These are phyloP conservation scores for Pseudisothecium myosuroides DNA, from an alignment of 225 moss, liverwort and hornwort species.

Conservation along the genomic window DNA sequence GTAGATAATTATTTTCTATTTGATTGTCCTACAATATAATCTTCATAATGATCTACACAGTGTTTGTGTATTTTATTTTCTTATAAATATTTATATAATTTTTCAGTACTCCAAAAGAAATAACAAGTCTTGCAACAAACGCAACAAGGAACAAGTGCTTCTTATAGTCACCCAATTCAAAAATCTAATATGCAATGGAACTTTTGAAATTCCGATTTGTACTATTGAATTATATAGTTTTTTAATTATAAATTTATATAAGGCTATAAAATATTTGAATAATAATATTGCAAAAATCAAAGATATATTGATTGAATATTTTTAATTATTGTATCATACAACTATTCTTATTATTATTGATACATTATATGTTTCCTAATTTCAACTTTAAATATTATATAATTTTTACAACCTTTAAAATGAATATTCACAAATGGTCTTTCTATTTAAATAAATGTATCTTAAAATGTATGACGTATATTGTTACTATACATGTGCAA, in stretches of 20 bases:
- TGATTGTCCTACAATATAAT: not conserved
- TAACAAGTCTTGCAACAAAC: not conserved
- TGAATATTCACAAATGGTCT: too few species aligned
- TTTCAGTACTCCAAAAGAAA: fast-evolving
- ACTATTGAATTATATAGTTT: fast-evolving
- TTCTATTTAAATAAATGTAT: not conserved
- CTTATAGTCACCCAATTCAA: not conserved
- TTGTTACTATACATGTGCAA: not conserved
- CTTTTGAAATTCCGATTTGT: not conserved
- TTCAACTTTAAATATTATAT: not conserved
- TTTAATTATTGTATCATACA: not conserved
- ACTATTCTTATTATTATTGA: not conserved
- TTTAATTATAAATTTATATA: not conserved
- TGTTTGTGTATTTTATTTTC: too few species aligned
- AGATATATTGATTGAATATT: not conserved
- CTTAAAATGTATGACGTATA: too few species aligned
- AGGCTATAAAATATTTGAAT: too few species aligned
- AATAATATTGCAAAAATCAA: not conserved
- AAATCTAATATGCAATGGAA: too few species aligned
- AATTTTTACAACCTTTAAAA: not conserved
- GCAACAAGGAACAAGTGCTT: not conserved
- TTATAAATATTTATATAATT: not conserved
- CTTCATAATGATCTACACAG: fast-evolving
- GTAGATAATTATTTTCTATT: too few species aligned
- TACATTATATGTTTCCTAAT: not conserved